phyloP scores from a whole-genome alignment of 176 grass and related monocot species.

The Saccharum officinarum region DNA sequence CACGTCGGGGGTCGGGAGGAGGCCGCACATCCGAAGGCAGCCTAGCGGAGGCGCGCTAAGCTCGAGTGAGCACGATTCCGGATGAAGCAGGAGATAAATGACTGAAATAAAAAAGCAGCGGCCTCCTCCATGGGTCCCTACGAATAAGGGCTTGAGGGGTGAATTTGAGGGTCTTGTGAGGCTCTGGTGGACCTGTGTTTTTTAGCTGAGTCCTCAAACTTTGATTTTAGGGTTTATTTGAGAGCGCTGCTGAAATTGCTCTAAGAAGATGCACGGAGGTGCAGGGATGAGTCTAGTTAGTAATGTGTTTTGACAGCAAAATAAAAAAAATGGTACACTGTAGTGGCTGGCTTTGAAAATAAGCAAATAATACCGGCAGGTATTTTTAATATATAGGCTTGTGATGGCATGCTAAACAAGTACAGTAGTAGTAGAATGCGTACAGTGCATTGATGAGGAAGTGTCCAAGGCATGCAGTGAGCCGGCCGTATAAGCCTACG shows the following conservation, averaged over 20 bases:
- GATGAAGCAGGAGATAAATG: no score
- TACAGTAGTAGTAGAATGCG: background rate
- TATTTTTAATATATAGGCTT: background rate
- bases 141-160: background rate
- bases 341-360: background rate
- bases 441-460: conserved; percentile 18
- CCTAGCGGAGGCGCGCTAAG: no score
- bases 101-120: no score
- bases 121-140: no score
- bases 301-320: background rate
- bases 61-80: accelerated
- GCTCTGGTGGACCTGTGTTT: no score
- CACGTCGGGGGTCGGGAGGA: no score
- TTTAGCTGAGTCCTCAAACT: no score
- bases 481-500: conserved; percentile 29
- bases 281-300: background rate
- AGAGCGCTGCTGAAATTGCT: no score
- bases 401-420: background rate
- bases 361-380: background rate
- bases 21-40: no score
- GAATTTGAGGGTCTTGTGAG: background rate
- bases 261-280: background rate
- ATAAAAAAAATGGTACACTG: background rate
- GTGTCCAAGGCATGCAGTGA: background rate
- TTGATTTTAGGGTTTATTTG: no score